Evolutionary conservation across 768 basidiomycete species (phyloP), one percentile per base, ranked within the genome.

Genomic region (Albatrellus ellisii): DNA sequence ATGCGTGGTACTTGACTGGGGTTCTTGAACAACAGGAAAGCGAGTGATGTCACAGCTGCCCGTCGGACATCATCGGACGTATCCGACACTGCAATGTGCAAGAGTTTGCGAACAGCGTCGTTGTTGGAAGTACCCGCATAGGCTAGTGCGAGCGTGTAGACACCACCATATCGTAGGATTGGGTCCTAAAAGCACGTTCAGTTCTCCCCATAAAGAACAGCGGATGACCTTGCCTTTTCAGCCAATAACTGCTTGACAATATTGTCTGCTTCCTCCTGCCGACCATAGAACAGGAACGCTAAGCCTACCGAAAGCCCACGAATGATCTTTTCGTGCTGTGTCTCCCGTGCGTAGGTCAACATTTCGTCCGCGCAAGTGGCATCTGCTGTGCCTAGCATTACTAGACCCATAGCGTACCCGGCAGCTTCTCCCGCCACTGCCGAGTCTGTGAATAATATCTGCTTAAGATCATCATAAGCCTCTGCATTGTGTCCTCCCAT

Each of bases 291-390:
- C 45, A 98, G 73, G 59, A 98, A 88, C 2, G 89, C 88, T 33
- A 91, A 68, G 17, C 94, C 94, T 52, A 99, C 72, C 6, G 92
- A 87, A 41, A 99, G 70, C 49, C 91, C 91, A 34, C 95, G 81
- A 42, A 98, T 98, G 55, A 98, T 98, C 67, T 98, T 99, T 67
- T 99, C 95, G 57, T 98, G 95, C 55, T 95, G 90, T 1, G 95
- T 99, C 57, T 99, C 95, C 42, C 84, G 76, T 22, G 95, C 91
- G 55, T 99, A 99, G 40, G 81, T 75, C 43, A 97, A 66, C 94
- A 97, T 98, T 63, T 99, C 95, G 22, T 86, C 80, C 26, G 90
- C 76, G 41, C 78, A 76, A 27, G 75, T 79, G 22, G 70, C 66
- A 32, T 78, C 79, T 12, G 77, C 91, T 2, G 89, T 91, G n/a